Evolutionary conservation across 805 yeast species (phyloP).

Genomic region (Candida schatavii): DNA sequence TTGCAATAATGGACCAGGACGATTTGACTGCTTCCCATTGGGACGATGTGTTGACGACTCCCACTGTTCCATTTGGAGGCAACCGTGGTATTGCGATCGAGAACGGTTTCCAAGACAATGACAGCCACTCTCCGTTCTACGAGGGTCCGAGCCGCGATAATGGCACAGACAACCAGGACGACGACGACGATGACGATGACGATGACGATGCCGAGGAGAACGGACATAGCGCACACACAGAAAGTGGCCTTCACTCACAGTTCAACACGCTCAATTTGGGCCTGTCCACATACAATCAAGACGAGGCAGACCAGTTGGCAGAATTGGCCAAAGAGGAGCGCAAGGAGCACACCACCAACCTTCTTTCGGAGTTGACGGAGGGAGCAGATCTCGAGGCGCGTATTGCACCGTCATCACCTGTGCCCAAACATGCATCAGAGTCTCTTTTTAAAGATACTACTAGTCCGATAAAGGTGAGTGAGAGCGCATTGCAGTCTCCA

Average conservation of each 20-base stretch:
- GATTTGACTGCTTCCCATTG: conserved; percentile 56
- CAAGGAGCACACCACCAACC: conserved; percentile 25
- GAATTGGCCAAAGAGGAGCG: conserved; percentile 36
- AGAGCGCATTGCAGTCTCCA: conserved; percentile 5
- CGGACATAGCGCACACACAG: background rate
- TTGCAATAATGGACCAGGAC: conserved; percentile 46
- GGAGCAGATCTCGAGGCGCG: conserved; percentile 21
- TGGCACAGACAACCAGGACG: conserved; percentile 9
- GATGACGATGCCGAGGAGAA: conserved; percentile 12
- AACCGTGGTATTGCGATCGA: background rate
- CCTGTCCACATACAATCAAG: background rate
- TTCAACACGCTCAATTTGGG: background rate
- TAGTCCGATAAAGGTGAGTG: conserved; percentile 22
- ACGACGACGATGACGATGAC: conserved; percentile 12
- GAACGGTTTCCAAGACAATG: conserved; percentile 7
- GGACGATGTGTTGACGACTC: conserved; percentile 46
- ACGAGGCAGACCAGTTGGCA: conserved; percentile 20
- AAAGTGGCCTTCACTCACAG: background rate
- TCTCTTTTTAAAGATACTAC: conserved; percentile 34
- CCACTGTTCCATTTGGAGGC: conserved; percentile 7
- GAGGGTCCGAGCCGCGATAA: conserved; percentile 4
- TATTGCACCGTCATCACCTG: conserved; percentile 27
- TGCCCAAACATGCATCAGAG: conserved; percentile 27
- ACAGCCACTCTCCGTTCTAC: conserved; percentile 10
- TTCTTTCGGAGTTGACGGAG: conserved; percentile 44